phyloP scores from a whole-genome alignment of 164 flowering plant genomes.

The Umbilicus rupestris region DNA sequence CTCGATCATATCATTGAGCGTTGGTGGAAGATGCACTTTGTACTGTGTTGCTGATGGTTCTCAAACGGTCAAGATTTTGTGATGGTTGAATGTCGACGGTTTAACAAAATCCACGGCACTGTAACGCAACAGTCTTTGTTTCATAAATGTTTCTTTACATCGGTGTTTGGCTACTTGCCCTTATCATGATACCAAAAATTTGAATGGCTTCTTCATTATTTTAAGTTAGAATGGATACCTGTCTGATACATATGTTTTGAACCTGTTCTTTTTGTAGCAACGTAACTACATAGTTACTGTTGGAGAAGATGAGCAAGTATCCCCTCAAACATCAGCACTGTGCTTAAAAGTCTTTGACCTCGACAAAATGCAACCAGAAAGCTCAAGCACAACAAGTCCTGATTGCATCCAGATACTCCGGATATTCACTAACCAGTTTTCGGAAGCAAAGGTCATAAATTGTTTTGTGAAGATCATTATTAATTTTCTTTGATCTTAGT shows the following conservation, averaged over 20 bases:
- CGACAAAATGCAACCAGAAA: conserved; percentile 77
- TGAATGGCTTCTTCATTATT: background rate
- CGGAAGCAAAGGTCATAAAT: conserved; percentile 73
- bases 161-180: background rate
- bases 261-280: conserved; percentile 45
- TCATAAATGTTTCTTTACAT: background rate
- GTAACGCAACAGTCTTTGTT: too few relatives aligned
- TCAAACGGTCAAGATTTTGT: too few relatives aligned
- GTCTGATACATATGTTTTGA: conserved; percentile 6
- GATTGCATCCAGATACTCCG: conserved; percentile 80
- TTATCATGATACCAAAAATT: background rate
- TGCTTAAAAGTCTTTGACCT: conserved; percentile 93
- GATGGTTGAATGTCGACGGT: too few relatives aligned
- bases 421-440: conserved; percentile 81
- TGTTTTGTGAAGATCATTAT: background rate
- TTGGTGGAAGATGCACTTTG: too few relatives aligned
- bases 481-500: background rate
- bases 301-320: conserved; percentile 80
- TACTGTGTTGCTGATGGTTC: too few relatives aligned
- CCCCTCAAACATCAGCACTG: conserved; percentile 58
- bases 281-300: conserved; percentile 74
- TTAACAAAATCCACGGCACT: too few relatives aligned
- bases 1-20: too few relatives aligned
- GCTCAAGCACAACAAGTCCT: conserved; percentile 68
- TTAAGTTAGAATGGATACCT: background rate